Base-by-base conservation (phyloP, 2,329 filamentous ascomycete genomes). In the Ophiognomonia clavigignenti-juglandacearum region DNA sequence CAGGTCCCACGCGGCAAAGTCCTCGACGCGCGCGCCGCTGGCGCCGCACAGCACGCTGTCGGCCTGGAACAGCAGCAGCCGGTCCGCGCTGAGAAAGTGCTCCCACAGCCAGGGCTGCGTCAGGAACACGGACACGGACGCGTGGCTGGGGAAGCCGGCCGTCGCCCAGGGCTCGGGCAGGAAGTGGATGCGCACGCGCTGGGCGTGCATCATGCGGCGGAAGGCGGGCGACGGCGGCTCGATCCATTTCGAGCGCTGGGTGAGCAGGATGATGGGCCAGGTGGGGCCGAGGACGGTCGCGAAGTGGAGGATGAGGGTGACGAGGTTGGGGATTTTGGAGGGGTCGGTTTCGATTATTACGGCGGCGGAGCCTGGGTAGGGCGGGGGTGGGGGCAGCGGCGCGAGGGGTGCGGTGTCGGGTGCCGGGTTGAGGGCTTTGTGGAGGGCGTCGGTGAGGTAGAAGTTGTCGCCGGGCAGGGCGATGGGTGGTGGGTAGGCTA, bases 261-360 rank as follows among this genome's bases (percentile, higher is more conserved):
- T 73, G 52, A 67, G 70, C 35, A 72, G 64, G 19, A 72, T 59
- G 32, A 74, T 63, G 4, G 69, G 69, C 70, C 70, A 73, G 9
- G 54, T 52, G 9, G 69, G 67, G 1, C 70, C 71, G 4, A 73
- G 64, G 0, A 58, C 55, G n/a, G 51, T 45, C 5, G 61, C 56
- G 26, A 68, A 59, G 3, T 64, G 65, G 13, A 64, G 58, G 7
- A 57, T 59, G 23, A 57, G 53, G 11, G 61, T 49, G 43, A 58
- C 62, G 4, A 64, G 61, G 23, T 48, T 67, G 1, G 81, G 50
- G 0, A 53, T 41, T 23, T 39, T n/a, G 26, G 78, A 62, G 0
- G 75, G 75, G 22, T 80, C 73, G 6, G 58, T 58, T 47, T 61
- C 59, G 46, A 57, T 56, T 29, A 61, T 53, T 24, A 61, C 44